A percentile compares a stretch with the other conserved stretches of the same genome.
Conservation (phyloP, 495 filamentous ascomycete species). For the Thermothielavioides terrestris region DNA sequence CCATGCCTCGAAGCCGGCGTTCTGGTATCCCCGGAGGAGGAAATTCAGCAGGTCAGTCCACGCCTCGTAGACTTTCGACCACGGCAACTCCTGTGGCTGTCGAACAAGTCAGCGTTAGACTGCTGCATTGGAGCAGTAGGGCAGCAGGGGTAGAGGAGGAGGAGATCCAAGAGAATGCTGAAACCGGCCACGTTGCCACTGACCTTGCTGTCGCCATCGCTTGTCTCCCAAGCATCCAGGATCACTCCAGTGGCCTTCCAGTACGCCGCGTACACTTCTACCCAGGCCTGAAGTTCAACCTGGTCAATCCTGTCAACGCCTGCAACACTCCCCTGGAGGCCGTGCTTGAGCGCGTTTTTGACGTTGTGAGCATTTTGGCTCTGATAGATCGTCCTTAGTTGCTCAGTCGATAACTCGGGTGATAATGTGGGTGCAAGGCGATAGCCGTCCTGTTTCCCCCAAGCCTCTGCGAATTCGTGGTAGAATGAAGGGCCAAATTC, state of each 20-base stretch:
- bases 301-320: constrained; percentile 42
- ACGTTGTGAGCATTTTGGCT: constrained; percentile 49
- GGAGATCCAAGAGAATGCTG: neutral
- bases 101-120: neutral
- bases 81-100: constrained; percentile 43
- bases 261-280: constrained; percentile 71
- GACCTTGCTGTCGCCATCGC: constrained; percentile 25
- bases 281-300: constrained; percentile 64
- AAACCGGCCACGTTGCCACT: constrained; percentile 5
- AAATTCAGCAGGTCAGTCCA: constrained; percentile 73
- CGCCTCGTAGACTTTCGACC: constrained; percentile 66
- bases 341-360: constrained; percentile 50
- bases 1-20: constrained; percentile 66
- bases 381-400: constrained; percentile 55
- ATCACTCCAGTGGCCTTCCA: constrained; percentile 73
- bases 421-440: constrained; percentile 60
- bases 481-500: constrained; percentile 31
- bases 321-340: constrained; percentile 42
- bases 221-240: constrained; percentile 43
- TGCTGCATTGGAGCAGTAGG: too few relatives aligned
- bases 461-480: constrained; percentile 52
- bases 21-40: constrained; percentile 67
- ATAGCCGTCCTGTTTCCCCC: constrained; percentile 49
- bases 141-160: too few relatives aligned
- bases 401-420: constrained; percentile 50